A percentile compares a stretch with the other conserved stretches of the same genome.
Conservation (phyloP, 495 filamentous ascomycete species). For the Xylaria curta region DNA sequence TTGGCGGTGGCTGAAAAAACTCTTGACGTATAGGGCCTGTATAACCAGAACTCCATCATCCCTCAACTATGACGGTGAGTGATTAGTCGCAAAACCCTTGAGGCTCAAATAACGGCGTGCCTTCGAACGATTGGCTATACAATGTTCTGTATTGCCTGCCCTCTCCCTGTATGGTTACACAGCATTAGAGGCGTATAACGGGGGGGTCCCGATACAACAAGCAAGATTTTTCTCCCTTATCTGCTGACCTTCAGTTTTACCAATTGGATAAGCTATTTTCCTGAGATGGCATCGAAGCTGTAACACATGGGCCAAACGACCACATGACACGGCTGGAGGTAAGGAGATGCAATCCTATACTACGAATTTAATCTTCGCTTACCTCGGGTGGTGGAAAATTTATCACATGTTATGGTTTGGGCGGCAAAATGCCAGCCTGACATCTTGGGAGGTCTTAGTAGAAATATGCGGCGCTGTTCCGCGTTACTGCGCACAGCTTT, state of each 20-base stretch:
- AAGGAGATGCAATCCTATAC: not conserved
- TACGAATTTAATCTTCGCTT: not conserved
- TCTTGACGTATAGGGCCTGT: not conserved
- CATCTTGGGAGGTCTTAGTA: not conserved
- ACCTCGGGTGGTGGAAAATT: not conserved
- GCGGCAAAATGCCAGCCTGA: not conserved
- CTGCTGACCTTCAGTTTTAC: not conserved
- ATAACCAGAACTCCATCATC: no score
- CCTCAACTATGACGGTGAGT: not conserved
- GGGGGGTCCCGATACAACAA: not conserved
- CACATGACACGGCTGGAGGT: not conserved
- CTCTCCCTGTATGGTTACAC: not conserved
- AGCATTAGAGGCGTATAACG: not conserved
- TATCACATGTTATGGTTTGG: not conserved
- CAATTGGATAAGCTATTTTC: not conserved
- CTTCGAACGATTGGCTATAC: not conserved
- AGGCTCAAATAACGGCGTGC: not conserved
- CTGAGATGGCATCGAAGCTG: not conserved
- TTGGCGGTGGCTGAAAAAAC: constrained; percentile 10
- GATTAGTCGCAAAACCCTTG: not conserved
- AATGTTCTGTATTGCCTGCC: not conserved
- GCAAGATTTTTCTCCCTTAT: not conserved
- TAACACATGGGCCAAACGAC: not conserved
- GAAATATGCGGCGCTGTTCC: not conserved
- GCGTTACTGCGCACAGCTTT: not conserved